phyloP scores from a whole-genome alignment of 495 filamentous ascomycete genomes.

The Chlorociboria aeruginascens region DNA sequence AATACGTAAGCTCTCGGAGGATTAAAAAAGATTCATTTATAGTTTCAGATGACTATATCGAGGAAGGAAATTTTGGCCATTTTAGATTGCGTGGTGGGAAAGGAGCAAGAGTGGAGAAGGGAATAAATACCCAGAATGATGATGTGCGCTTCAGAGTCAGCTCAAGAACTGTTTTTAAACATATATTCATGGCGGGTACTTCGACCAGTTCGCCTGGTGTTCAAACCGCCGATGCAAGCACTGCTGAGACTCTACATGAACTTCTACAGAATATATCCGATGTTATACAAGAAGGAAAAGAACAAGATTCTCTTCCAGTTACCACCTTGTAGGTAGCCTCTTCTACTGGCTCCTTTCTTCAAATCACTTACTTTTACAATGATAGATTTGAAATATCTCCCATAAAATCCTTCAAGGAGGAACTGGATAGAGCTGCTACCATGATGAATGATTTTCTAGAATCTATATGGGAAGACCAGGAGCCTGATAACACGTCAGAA shows the following conservation, averaged over 20 bases:
- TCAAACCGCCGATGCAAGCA: too few relatives aligned
- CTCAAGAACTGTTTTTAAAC: constrained; percentile 5
- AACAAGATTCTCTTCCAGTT: constrained; percentile 6
- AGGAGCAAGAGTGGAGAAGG: background rate
- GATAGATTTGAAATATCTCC: background rate
- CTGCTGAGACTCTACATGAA: background rate
- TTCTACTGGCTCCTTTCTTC: background rate
- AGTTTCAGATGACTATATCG: constrained; percentile 5
- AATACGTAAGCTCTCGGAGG: background rate
- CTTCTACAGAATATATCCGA: constrained; percentile 1
- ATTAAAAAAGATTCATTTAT: constrained; percentile 7
- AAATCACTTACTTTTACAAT: background rate
- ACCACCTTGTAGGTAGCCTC: constrained; percentile 1
- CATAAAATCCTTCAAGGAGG: background rate
- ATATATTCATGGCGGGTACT: background rate
- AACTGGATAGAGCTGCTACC: constrained; percentile 11
- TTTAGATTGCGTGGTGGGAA: background rate
- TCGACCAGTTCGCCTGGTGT: background rate
- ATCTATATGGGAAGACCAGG: constrained; percentile 1
- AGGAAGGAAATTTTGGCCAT: background rate
- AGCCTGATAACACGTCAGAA: background rate
- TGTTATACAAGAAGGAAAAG: background rate
- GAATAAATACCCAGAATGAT: background rate
- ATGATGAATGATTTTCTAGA: constrained; percentile 7
- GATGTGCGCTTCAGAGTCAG: constrained; percentile 2